These are phyloP conservation scores for Pseudophaeomoniella oleicola DNA, from an alignment of 2,329 filamentous ascomycete species.

Conservation along the genomic window DNA sequence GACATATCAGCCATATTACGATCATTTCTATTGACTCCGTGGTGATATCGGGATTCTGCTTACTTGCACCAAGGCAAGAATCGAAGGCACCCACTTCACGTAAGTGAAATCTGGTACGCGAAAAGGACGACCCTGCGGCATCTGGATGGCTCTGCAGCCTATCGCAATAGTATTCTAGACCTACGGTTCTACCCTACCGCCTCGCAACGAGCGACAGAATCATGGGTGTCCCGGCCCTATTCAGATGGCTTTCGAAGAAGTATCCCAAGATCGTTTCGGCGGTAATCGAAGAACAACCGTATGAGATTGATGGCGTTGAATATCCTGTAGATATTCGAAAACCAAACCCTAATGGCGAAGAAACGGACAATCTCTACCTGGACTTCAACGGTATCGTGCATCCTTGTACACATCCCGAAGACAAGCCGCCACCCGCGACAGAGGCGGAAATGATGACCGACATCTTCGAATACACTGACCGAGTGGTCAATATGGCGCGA, in stretches of 20 bases:
- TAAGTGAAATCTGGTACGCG: too few species aligned
- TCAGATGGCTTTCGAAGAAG: constrained; percentile 91
- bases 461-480: constrained; percentile 96
- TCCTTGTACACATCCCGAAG: constrained; percentile 94
- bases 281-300: constrained; percentile 73
- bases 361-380: constrained; percentile 93
- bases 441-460: constrained; percentile 99
- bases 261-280: constrained; percentile 94
- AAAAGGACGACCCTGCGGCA: too few species aligned
- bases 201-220: not conserved
- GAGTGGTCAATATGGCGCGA: constrained; percentile 96
- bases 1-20: too few species aligned
- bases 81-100: too few species aligned
- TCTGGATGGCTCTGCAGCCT: too few species aligned
- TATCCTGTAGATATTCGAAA: constrained; percentile 74
- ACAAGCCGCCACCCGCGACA: constrained; percentile 74
- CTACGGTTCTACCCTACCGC: too few species aligned
- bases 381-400: constrained; percentile 99
- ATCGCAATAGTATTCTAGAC: too few species aligned
- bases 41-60: too few species aligned
- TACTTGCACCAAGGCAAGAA: too few species aligned
- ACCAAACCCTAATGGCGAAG: constrained; percentile 91
- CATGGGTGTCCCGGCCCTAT: constrained; percentile 92
- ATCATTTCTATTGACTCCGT: too few species aligned
- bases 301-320: constrained; percentile 66